Conservation (phyloP, 2,329 filamentous ascomycete species). For the Fusarium liriodendri region DNA sequence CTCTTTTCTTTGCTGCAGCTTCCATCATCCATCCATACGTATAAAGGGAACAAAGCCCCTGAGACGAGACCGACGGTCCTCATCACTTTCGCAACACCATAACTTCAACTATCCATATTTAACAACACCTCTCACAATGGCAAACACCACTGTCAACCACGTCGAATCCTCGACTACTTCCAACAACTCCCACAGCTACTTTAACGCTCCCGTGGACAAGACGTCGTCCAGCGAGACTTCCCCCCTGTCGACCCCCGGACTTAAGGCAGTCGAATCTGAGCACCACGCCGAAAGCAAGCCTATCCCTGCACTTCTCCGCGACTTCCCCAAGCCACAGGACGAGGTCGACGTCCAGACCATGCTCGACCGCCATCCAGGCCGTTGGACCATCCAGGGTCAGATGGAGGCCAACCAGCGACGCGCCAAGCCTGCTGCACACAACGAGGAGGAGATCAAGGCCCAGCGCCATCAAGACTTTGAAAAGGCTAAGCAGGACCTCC, state of each 20-base stretch:
- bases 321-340: constrained; percentile 54
- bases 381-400: constrained; percentile 54
- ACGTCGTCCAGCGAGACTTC: constrained; percentile 36
- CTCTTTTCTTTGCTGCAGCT: not conserved
- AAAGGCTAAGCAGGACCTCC: constrained; percentile 60
- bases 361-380: constrained; percentile 56
- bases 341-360: constrained; percentile 57
- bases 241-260: constrained; percentile 35
- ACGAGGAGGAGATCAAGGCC: constrained; percentile 47
- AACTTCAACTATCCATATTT: not conserved
- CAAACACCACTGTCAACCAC: constrained; percentile 21
- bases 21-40: not conserved
- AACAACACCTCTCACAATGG: not conserved
- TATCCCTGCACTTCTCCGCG: constrained; percentile 49
- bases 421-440: constrained; percentile 27
- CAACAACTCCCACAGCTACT: constrained; percentile 32
- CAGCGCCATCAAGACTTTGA: constrained; percentile 56
- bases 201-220: constrained; percentile 31
- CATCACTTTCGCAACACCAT: not conserved
- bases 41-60: not conserved
- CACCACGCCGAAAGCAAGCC: constrained; percentile 41
- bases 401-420: constrained; percentile 48
- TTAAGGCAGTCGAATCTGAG: constrained; percentile 26
- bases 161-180: constrained; percentile 24
- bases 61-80: not conserved